These are phyloP conservation scores for Raffaelea ambrosiae DNA, from an alignment of 2,329 filamentous ascomycete species.

Conservation along the genomic window DNA sequence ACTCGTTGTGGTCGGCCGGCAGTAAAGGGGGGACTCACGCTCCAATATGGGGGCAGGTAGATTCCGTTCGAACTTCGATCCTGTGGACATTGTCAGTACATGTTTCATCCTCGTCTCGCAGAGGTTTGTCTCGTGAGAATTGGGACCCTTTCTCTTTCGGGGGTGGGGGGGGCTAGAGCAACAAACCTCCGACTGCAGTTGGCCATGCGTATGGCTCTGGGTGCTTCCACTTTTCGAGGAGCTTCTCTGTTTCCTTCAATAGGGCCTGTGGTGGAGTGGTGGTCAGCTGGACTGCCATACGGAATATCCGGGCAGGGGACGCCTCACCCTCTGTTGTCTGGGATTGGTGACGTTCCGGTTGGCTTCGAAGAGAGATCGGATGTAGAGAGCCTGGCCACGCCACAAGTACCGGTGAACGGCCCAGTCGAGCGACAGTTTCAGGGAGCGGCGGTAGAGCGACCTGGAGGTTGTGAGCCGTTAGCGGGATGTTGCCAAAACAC, in stretches of 20 bases:
- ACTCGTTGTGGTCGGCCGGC: too few relatives aligned
- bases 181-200: slow-evolving; percentile 82
- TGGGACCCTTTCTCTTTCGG: too few relatives aligned
- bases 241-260: slow-evolving; percentile 76
- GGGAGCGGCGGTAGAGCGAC: slow-evolving; percentile 79
- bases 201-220: slow-evolving; percentile 87
- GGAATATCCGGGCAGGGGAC: not conserved
- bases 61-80: slow-evolving; percentile 95
- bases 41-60: slow-evolving; percentile 70
- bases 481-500: too few relatives aligned
- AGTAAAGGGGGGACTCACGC: slow-evolving; percentile 50
- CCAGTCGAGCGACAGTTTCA: slow-evolving; percentile 95
- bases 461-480: too few relatives aligned
- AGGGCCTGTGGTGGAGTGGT: slow-evolving; percentile 51
- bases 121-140: not conserved
- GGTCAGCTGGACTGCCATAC: slow-evolving; percentile 4
- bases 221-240: slow-evolving; percentile 93
- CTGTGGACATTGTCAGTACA: slow-evolving; percentile 33
- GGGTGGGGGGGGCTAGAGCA: not conserved
- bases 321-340: slow-evolving; percentile 70
- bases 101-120: not conserved
- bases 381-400: slow-evolving; percentile 94
- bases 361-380: slow-evolving; percentile 88
- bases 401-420: slow-evolving; percentile 85
- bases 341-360: slow-evolving; percentile 80